phyloP scores from a whole-genome alignment of 805 yeast species.

The Blastobotrys americana region DNA sequence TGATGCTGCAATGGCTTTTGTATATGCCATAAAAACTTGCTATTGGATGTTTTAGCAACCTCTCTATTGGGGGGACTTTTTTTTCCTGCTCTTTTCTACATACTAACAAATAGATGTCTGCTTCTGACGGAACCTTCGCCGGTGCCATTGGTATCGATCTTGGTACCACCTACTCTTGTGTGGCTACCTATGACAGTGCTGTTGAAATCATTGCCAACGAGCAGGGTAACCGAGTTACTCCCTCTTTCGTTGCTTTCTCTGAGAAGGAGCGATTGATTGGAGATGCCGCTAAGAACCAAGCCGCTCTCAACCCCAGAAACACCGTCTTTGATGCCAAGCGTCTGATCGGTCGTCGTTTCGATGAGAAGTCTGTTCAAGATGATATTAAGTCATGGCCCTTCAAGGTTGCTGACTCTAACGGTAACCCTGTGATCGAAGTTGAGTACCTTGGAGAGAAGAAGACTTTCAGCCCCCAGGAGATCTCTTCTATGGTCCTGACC shows the following conservation, averaged over 20 bases:
- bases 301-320: constrained; percentile 86
- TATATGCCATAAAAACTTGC: too few relatives aligned
- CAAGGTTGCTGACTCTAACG: constrained; percentile 62
- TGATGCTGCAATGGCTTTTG: too few relatives aligned
- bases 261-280: constrained; percentile 90
- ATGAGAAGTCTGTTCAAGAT: constrained; percentile 76
- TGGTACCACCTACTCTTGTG: constrained; percentile 96
- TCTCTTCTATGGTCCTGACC: constrained; percentile 83
- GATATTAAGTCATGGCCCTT: constrained; percentile 94
- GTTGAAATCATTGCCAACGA: constrained; percentile 96
- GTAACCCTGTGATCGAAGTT: constrained; percentile 76
- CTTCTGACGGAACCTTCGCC: constrained; percentile 92
- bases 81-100: too few relatives aligned
- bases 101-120: constrained; percentile 24
- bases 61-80: too few relatives aligned
- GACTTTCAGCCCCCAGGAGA: constrained; percentile 88
- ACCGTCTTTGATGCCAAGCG: constrained; percentile 87
- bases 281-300: constrained; percentile 97
- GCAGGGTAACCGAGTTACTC: constrained; percentile 98
- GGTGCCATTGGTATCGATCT: constrained; percentile 99
- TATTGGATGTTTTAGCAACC: too few relatives aligned
- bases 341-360: constrained; percentile 85
- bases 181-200: constrained; percentile 87
- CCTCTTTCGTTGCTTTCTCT: constrained; percentile 92
- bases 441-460: constrained; percentile 80